Conservation (phyloP, 306 rosid genomes). For the Dalbergia oliveri region DNA sequence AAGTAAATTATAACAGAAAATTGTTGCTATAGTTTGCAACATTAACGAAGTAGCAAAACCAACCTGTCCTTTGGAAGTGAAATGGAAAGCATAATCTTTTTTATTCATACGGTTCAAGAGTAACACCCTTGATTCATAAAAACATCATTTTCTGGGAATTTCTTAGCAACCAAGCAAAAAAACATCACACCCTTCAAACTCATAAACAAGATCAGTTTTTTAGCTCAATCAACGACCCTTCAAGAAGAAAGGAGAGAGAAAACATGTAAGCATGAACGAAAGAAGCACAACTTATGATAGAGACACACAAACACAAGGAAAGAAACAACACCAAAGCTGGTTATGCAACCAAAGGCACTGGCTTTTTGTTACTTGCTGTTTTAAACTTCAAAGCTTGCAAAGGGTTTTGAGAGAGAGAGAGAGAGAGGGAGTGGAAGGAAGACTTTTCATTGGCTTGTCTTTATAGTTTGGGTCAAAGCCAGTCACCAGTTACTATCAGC, state of each 20-base stretch:
- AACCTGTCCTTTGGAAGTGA: conserved; percentile 31
- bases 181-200: not conserved
- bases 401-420: conserved; percentile 21
- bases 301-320: not conserved
- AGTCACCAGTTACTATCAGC: too few relatives aligned
- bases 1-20: conserved; percentile 38
- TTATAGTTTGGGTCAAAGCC: too few relatives aligned
- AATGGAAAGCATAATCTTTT: not conserved
- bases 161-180: conserved; percentile 48
- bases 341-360: too few relatives aligned
- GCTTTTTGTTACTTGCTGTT: not conserved
- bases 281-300: conserved; percentile 46
- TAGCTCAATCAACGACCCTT: conserved; percentile 25
- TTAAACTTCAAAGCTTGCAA: conserved; percentile 40
- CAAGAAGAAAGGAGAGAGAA: not conserved
- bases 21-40: conserved; percentile 32
- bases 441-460: conserved; percentile 44
- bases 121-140: not conserved
- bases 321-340: conserved; percentile 25
- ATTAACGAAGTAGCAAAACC: conserved; percentile 46
- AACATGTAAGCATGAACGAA: not conserved
- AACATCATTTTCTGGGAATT: conserved; percentile 8
- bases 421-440: not conserved
- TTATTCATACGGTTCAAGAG: not conserved
- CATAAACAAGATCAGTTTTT: conserved; percentile 24